Evolutionary conservation across 2,329 filamentous ascomycete genomes (phyloP).

Genomic region (Hypoxylon sp.): DNA sequence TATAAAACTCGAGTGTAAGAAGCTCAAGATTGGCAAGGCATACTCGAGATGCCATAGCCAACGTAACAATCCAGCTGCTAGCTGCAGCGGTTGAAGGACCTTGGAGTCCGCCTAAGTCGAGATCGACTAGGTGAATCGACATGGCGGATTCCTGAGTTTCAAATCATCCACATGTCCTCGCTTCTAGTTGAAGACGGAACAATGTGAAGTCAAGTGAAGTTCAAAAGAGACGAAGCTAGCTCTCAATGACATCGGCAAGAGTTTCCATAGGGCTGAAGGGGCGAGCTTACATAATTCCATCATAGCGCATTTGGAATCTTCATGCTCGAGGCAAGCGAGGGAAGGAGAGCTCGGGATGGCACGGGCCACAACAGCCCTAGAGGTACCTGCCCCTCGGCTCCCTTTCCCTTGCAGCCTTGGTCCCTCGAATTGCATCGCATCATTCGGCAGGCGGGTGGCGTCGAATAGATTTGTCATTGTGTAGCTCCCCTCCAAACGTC

Average conservation of each 20-base stretch:
- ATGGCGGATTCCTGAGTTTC: not conserved
- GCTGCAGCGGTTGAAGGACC: conserved; percentile 2
- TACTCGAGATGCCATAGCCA: conserved; percentile 5
- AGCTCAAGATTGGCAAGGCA: conserved; percentile 3
- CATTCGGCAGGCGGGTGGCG: conserved; percentile 39
- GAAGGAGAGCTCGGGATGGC: conserved; percentile 26
- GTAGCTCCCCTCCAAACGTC: conserved; percentile 25
- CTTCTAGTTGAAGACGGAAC: not conserved
- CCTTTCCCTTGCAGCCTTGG: conserved; percentile 8
- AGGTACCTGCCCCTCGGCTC: not conserved
- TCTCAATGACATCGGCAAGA: conserved; percentile 16
- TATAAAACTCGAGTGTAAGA: not conserved
- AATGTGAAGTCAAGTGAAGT: conserved; percentile 1
- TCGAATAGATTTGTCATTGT: conserved; percentile 41
- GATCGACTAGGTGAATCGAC: not conserved
- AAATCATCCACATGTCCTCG: not conserved
- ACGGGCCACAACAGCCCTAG: conserved; percentile 13
- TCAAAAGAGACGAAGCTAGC: conserved; percentile 8
- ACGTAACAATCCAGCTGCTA: not conserved
- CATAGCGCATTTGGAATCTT: conserved; percentile 32
- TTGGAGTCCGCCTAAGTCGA: not conserved
- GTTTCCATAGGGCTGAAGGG: conserved; percentile 32
- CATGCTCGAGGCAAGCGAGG: not conserved
- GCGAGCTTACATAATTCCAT: conserved; percentile 24
- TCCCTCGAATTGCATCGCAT: conserved; percentile 32